These are phyloP conservation scores for Pythium aristosporum DNA, from an alignment of 352 stramenopile species.

Conservation along the genomic window DNA sequence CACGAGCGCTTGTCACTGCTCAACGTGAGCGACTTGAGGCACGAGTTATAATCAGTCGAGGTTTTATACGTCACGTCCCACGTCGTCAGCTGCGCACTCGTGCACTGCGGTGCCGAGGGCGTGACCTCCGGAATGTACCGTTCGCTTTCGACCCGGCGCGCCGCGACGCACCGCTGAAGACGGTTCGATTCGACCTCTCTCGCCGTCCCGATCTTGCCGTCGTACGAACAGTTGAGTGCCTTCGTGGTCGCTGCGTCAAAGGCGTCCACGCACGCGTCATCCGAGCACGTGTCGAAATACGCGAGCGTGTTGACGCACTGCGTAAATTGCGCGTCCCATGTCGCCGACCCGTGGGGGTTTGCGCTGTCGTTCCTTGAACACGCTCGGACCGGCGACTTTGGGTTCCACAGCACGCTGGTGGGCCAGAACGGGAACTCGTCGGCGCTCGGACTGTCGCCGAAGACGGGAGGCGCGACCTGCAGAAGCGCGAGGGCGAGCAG, in stretches of 20 bases:
- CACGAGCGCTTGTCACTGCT: background rate
- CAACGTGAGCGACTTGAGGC: slow-evolving; percentile 3
- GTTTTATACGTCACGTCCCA: slow-evolving; percentile 17
- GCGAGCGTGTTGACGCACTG: slow-evolving; percentile 17
- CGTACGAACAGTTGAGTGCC: slow-evolving; percentile 23
- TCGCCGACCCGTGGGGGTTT: slow-evolving; percentile 6
- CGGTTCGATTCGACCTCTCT: slow-evolving; percentile 17
- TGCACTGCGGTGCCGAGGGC: slow-evolving; percentile 8
- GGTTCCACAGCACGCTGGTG: slow-evolving; percentile 12
- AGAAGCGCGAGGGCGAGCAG: background rate
- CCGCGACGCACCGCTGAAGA: slow-evolving; percentile 6
- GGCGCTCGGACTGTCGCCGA: slow-evolving; percentile 18
- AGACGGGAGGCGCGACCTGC: background rate
- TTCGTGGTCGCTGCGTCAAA: slow-evolving; percentile 7
- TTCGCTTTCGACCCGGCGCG: slow-evolving; percentile 4
- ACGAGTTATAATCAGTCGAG: slow-evolving; percentile 8
- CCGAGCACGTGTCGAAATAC: slow-evolving; percentile 22
- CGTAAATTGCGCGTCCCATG: slow-evolving; percentile 18
- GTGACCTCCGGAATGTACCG: slow-evolving; percentile 6
- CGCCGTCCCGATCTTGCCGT: slow-evolving; percentile 17
- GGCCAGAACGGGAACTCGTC: slow-evolving; percentile 24
- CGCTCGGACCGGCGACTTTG: slow-evolving; percentile 1
- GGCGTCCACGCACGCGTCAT: slow-evolving; percentile 14
- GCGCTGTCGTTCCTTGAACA: slow-evolving; percentile 12
- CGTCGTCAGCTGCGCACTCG: slow-evolving; percentile 7